A percentile compares a stretch with the other conserved stretches of the same genome.
phyloP scores from a whole-genome alignment of 1,139 yeast species.

The Oligophagozyma castellii region DNA sequence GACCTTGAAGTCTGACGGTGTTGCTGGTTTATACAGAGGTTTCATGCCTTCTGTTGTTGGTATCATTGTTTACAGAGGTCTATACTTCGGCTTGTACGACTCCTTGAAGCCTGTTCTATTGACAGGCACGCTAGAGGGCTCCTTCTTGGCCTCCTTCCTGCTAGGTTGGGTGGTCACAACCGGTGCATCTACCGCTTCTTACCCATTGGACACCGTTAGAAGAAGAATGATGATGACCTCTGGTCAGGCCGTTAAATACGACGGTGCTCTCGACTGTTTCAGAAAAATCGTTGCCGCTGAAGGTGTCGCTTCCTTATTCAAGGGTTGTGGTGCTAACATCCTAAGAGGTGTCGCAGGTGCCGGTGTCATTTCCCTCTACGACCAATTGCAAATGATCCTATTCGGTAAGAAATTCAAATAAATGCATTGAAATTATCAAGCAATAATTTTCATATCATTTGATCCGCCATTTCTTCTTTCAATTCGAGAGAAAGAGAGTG shows the following conservation, averaged over 20 bases:
- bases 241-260: conserved; percentile 66
- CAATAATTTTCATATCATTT: background rate
- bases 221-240: conserved; percentile 86
- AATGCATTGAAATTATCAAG: conserved; percentile 4
- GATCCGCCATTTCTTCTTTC: background rate
- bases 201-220: conserved; percentile 74
- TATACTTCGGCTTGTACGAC: conserved; percentile 71
- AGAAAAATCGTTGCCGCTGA: conserved; percentile 56
- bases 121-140: conserved; percentile 57
- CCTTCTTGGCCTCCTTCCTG: conserved; percentile 60
- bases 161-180: conserved; percentile 74
- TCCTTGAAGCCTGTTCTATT: conserved; percentile 63
- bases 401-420: conserved; percentile 60
- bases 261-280: conserved; percentile 63
- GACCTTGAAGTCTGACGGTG: conserved; percentile 65
- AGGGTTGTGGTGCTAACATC: conserved; percentile 82
- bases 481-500: no score
- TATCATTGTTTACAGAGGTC: conserved; percentile 72
- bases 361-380: conserved; percentile 69
- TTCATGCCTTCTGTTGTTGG: conserved; percentile 73
- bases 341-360: conserved; percentile 83
- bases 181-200: conserved; percentile 67
- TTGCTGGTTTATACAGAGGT: conserved; percentile 77
- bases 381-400: conserved; percentile 57
- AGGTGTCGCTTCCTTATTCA: conserved; percentile 60